Evolutionary conservation across 345 rosid genomes (phyloP).

Genomic region (Toxicodendron radicans): DNA sequence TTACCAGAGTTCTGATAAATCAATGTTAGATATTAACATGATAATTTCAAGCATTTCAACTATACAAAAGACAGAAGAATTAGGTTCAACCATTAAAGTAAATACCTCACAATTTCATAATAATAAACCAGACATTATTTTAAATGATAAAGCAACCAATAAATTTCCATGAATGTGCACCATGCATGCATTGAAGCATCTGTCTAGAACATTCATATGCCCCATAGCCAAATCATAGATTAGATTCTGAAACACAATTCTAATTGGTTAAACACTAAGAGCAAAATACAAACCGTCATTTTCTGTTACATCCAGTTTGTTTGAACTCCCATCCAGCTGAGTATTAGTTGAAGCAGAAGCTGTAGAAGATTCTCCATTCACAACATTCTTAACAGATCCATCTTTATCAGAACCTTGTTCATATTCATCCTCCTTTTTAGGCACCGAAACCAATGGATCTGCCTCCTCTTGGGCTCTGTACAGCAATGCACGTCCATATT

Average conservation of each 20-base stretch:
- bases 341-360: conserved; percentile 49
- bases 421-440: conserved; percentile 60
- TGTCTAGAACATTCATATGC: neutral
- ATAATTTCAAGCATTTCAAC: neutral
- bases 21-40: neutral
- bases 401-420: conserved; percentile 43
- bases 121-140: neutral
- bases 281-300: conserved; percentile 41
- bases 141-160: neutral
- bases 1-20: neutral
- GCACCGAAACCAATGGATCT: conserved; percentile 76
- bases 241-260: too few species aligned
- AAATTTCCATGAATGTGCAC: neutral
- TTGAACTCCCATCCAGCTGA: conserved; percentile 52
- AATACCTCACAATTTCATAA: too few species aligned
- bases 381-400: conserved; percentile 39
- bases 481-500: conserved; percentile 75
- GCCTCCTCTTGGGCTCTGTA: conserved; percentile 93
- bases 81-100: neutral
- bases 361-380: conserved; percentile 47
- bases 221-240: neutral
- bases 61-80: neutral
- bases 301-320: conserved; percentile 42
- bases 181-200: neutral
- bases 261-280: neutral